Evolutionary conservation across 2,329 filamentous ascomycete genomes (phyloP), one percentile per base, ranked within the genome.

Genomic region (Teratosphaeria epicoccoides): DNA sequence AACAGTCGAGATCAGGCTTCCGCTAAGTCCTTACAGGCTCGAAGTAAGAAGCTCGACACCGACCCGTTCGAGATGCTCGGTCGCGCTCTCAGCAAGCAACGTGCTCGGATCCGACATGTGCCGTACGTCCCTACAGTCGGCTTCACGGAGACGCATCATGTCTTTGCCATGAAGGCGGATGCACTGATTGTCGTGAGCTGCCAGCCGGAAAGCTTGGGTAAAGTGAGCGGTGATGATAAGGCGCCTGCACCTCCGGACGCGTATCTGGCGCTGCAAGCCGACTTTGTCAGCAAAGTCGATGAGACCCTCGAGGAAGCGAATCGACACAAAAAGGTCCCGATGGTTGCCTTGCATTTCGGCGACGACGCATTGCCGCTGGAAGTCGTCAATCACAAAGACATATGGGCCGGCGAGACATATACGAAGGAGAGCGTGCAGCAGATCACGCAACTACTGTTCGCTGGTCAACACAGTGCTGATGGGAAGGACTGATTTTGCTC

Each of bases 1-100:
- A 28, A 45, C 37, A 52, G 48, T 40, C 17, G 52, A 43, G 52
- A 52, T 10, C 49, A 73, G 22, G 78, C 73, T 46, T 63, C 70
- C 55, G 71, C 68, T 58, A 68, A 66, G 53, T 68, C 68, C 10
- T 46, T n/a, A 20, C 26, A 43, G 25, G 28, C 22, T 46, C 33
- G 23, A 40, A 28, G 24, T 28, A 22, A 57, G 47, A 44, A 47
- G 20, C 20, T 40, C 28, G 43, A 73, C 44, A 73, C 69, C 60
- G 86, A 90, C 63, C 86, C 85, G 0, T 89, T 89, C 62, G 85
- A 89, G 66, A 76, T 78, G 12, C 71, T 90, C 17, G 86, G 85
- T 20, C 76, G 77, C 55, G 77, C 80, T 44, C 66, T 90, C 47
- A 78, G 80, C 47, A 71, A 69, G 47, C 73, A 77, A 58, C 82